Conservation (phyloP, 495 filamentous ascomycete species). For the Penicillium pancosmium region DNA sequence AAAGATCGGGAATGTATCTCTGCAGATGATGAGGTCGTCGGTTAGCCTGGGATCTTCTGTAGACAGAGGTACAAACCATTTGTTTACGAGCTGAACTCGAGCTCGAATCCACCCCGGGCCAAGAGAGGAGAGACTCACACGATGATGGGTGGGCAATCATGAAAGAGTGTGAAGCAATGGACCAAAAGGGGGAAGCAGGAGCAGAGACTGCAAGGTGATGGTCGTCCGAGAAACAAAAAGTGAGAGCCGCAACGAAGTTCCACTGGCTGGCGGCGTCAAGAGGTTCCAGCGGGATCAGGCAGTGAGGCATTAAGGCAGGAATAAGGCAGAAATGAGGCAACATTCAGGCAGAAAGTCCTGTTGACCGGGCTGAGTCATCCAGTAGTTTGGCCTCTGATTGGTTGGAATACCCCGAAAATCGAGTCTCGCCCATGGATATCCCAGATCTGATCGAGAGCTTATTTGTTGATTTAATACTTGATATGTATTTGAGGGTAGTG, state of each 20-base stretch:
- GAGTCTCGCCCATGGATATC: neutral
- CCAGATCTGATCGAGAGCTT: neutral
- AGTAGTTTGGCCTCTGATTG: neutral
- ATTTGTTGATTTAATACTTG: neutral
- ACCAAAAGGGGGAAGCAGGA: constrained; percentile 9
- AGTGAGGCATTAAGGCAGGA: too few relatives aligned
- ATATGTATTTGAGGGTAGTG: too few relatives aligned
- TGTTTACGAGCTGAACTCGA: neutral
- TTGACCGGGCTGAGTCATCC: neutral
- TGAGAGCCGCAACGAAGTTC: constrained; percentile 7
- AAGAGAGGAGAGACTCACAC: neutral
- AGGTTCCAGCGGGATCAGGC: too few relatives aligned
- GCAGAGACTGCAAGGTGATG: constrained; percentile 25
- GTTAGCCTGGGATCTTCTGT: constrained; percentile 3
- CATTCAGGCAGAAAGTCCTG: neutral
- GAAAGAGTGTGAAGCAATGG: neutral
- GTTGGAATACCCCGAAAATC: too few relatives aligned
- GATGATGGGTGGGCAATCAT: too few relatives aligned
- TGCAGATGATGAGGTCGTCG: neutral
- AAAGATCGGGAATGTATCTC: neutral
- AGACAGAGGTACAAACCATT: neutral
- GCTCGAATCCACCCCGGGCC: neutral
- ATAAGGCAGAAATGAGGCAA: neutral
- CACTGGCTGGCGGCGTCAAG: too few relatives aligned
- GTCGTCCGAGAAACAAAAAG: constrained; percentile 44